Conservation (phyloP, 306 rosid genomes). For the Dalbergia cochinchinensis region DNA sequence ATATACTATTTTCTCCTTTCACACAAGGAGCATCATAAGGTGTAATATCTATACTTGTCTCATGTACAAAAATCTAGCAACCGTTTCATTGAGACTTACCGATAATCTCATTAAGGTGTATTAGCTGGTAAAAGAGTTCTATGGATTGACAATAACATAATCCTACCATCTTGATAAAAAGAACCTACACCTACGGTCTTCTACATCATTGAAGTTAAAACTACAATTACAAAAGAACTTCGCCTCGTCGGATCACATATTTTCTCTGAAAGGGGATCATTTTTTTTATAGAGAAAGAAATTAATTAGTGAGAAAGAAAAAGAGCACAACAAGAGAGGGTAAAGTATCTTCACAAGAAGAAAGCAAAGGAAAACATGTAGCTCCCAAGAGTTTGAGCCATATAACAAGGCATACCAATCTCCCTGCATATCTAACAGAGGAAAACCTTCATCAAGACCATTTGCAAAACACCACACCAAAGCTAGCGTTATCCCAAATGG, state of each 20-base stretch:
- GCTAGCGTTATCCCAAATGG: too few relatives aligned
- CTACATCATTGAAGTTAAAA: background rate
- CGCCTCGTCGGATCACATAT: background rate
- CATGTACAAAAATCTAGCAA: background rate
- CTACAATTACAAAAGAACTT: background rate
- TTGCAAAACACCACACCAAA: too few relatives aligned
- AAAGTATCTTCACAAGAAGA: too few relatives aligned
- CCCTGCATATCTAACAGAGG: too few relatives aligned
- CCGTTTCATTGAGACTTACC: background rate
- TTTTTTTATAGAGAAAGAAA: too few relatives aligned
- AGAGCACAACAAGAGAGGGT: too few relatives aligned
- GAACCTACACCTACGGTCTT: background rate
- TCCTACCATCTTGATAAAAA: conserved; percentile 5
- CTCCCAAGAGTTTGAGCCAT: too few relatives aligned
- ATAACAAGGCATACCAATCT: too few relatives aligned
- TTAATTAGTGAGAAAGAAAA: too few relatives aligned
- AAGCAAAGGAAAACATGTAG: too few relatives aligned
- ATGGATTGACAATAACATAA: background rate
- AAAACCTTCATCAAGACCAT: too few relatives aligned
- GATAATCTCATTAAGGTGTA: background rate
- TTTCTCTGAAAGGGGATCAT: background rate
- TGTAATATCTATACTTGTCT: background rate
- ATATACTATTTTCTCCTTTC: background rate
- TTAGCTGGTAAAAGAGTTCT: background rate
- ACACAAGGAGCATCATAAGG: background rate